Conservation (phyloP, 164 flowering plant species). For the Houttuynia cordata region DNA sequence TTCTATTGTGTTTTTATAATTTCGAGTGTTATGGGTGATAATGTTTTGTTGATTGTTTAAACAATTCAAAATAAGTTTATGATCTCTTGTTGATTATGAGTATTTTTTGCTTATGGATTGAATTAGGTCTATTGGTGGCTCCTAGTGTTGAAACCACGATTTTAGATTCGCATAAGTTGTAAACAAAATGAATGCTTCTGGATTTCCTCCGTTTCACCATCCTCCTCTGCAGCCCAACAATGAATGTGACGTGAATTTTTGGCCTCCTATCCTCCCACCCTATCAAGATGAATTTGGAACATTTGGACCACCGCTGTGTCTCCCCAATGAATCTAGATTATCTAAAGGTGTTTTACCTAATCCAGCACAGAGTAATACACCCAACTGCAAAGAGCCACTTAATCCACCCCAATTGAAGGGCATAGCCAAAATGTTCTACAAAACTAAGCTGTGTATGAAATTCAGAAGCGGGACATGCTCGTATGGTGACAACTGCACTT, state of each 20-base stretch:
- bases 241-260: background rate
- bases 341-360: constrained; percentile 24
- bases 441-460: constrained; percentile 64
- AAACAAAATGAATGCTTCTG: background rate
- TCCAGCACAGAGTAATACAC: constrained; percentile 1
- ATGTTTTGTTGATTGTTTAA: too few species aligned
- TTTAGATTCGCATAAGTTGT: background rate
- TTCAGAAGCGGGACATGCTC: constrained; percentile 46
- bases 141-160: background rate
- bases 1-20: too few species aligned
- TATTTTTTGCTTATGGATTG: background rate
- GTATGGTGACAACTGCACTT: constrained; percentile 65
- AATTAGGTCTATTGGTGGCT: background rate
- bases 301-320: background rate
- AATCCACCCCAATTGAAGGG: constrained; percentile 27
- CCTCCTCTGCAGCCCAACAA: background rate
- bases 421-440: constrained; percentile 49
- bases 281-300: background rate
- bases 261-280: background rate
- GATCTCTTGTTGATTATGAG: background rate
- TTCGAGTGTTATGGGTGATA: too few species aligned
- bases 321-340: constrained; percentile 14
- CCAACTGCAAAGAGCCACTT: background rate
- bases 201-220: background rate
- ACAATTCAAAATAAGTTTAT: too few species aligned